Evolutionary conservation across 805 yeast species (phyloP), one percentile per base, ranked within the genome.

Genomic region (Candida awuae): DNA sequence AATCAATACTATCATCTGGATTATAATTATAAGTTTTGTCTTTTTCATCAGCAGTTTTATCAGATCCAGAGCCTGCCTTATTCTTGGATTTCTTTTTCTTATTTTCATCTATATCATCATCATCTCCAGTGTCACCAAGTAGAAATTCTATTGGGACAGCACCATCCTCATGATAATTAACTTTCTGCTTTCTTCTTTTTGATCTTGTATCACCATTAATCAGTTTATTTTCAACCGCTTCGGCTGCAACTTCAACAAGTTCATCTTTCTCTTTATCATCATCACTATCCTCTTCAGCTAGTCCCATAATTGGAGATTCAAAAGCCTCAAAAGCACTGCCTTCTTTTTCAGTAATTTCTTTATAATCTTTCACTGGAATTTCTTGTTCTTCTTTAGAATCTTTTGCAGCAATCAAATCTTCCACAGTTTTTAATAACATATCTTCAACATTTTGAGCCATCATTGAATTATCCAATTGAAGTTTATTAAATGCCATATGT

Each of bases 401-500:
- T 13, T 43, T 43, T 6, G 42, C 30, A 2, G 44, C 41, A 25
- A 42, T 23, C 2, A 35, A 21, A 33, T 44, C 44, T 18, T 42
- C 81, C 36, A 78, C 69, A 37, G 74, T 62, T 36, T 68, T 66
- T 5, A 72, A 70, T 4, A 77, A 65, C 42, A 70, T 69, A 42
- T 68, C 78, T 47, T 78, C 83, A 23, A 66, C 67, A 32, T 53
- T 60, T 58, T 61, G 58, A 37, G 67, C 52, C 63, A 77, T 65
- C 63, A 77, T 68, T n/a, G 70, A 61, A 36, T 65, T 70, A 61
- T 92, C 99, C 43, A 92, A 69, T 42, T 87, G 95, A 41, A 92
- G 70, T 61, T 92, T 92, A 53, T 90, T 85, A 53, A 84, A 84
- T 0, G 97, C 97, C 53, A 92, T 63, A 51, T 77, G 78, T 44